Conservation (phyloP, 2,329 filamentous ascomycete genomes). For the Phaeosphaeriaceae sp. region DNA sequence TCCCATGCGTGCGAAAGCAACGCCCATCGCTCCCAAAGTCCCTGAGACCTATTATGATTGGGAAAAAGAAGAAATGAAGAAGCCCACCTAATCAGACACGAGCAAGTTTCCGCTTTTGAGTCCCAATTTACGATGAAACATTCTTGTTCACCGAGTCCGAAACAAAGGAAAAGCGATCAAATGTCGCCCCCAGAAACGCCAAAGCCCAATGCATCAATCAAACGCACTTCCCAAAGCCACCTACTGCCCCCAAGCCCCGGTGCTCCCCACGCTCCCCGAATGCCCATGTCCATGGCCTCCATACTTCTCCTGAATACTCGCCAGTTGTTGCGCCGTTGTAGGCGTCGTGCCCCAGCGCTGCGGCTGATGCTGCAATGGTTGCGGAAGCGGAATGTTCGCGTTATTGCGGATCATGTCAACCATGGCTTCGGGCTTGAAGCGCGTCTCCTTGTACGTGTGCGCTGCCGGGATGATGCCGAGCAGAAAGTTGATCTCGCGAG, state of each 20-base stretch:
- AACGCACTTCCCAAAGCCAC: background rate
- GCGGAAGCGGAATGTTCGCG: slow-evolving; percentile 23
- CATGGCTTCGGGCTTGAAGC: slow-evolving; percentile 74
- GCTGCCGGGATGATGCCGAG: slow-evolving; percentile 78
- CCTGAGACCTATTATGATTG: too few species aligned
- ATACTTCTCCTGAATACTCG: slow-evolving; percentile 42
- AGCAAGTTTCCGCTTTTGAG: too few species aligned
- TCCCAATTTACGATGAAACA: too few species aligned
- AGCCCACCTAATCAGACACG: too few species aligned
- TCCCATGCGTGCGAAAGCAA: too few species aligned
- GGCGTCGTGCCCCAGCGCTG: slow-evolving; percentile 35
- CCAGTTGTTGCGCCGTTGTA: slow-evolving; percentile 36
- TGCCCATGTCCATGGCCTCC: slow-evolving; percentile 13
- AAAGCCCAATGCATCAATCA: background rate
- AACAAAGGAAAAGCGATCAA: too few species aligned
- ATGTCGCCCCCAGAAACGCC: too few species aligned
- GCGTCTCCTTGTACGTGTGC: slow-evolving; percentile 72
- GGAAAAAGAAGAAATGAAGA: too few species aligned
- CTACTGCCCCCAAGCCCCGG: slow-evolving; percentile 5
- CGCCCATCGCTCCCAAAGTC: too few species aligned
- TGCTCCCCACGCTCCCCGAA: slow-evolving; percentile 2
- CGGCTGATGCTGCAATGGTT: slow-evolving; percentile 14
- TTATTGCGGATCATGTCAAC: slow-evolving; percentile 72
- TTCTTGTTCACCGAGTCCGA: too few species aligned
- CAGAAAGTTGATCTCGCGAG: slow-evolving; percentile 63